Evolutionary conservation across 192 early-diverging fungal genomes (phyloP), one percentile per base, ranked within the genome.

Genomic region (Coemansia interrupta): DNA sequence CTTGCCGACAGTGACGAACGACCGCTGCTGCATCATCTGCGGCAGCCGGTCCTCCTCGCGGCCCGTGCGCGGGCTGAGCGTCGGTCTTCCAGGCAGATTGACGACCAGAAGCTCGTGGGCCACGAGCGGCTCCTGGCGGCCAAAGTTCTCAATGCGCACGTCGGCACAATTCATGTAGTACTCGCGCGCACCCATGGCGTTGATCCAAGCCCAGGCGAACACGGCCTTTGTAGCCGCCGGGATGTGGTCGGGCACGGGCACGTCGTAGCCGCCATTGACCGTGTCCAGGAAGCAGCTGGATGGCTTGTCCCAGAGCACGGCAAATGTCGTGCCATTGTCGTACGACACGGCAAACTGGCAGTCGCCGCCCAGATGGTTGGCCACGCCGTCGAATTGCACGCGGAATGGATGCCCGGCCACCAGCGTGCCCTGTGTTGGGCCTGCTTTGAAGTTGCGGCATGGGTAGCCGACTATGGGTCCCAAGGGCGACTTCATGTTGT

Each of bases 81-180:
- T 53, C 1, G 61, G 47, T 24, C 68, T 70, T 10, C 68, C 56
- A 15, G 76, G 70, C 59, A 70, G 50, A 18, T 79, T 79, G 32
- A 79, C 70, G 10, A 73, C 76, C 58, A 79, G 60, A 51, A 79
- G 61, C 63, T 73, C 66, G 23, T 72, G 76, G 3, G 70, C 76
- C 3, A 67, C 70, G 23, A 80, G 61, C 38, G 71, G 71, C 57
- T 66, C 65, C 58, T 73, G 70, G 28, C 57, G 64, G 19, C 69
- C 64, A 44, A 72, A 78, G 65, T 72, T 72, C 17, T 81, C 58
- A 54, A 87, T 84, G 36, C 64, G 62, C 42, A 88, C 68, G 38
- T 88, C 87, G 32, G 83, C 84, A 42, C 85, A 86, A 75, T 82
- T 85, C 77, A 84, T 83, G 70, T 86, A 88, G 56, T 81, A 80